Evolutionary conservation across 331 rosid species (phyloP).

Genomic region (Rhamnella rubrinervis): DNA sequence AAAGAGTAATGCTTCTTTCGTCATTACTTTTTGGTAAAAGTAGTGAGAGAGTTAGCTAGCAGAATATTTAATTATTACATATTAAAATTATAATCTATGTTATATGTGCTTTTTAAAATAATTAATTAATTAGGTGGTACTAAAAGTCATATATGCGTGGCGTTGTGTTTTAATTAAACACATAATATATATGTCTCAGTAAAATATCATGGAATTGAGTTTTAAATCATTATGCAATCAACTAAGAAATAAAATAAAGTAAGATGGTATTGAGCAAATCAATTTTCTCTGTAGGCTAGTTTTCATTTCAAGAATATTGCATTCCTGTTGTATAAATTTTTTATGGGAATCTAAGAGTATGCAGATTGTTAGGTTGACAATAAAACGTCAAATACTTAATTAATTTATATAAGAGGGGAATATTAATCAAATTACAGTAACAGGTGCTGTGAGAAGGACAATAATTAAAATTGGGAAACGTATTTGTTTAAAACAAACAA

Average conservation of each 20-base stretch:
- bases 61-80: too few species aligned
- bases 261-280: not conserved
- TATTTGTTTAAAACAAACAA: too few species aligned
- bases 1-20: slow-evolving; percentile 25
- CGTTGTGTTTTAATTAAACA: too few species aligned
- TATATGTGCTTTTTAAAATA: too few species aligned
- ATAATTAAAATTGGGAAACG: not conserved
- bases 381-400: slow-evolving; percentile 5
- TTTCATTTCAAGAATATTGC: not conserved
- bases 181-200: too few species aligned
- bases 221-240: not conserved
- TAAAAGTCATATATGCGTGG: not conserved
- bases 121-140: not conserved
- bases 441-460: too few species aligned
- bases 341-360: not conserved
- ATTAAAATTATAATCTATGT: too few species aligned
- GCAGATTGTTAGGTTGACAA: slow-evolving; percentile 12
- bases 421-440: not conserved
- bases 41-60: too few species aligned
- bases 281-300: not conserved
- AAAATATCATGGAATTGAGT: too few species aligned
- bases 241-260: not conserved
- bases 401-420: not conserved
- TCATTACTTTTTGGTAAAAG: slow-evolving; percentile 39
- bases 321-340: not conserved